A percentile compares a stretch with the other conserved stretches of the same genome.
These are phyloP conservation scores for Euphorbia celastroides DNA, from an alignment of 441 rosid genomes.

Conservation along the genomic window DNA sequence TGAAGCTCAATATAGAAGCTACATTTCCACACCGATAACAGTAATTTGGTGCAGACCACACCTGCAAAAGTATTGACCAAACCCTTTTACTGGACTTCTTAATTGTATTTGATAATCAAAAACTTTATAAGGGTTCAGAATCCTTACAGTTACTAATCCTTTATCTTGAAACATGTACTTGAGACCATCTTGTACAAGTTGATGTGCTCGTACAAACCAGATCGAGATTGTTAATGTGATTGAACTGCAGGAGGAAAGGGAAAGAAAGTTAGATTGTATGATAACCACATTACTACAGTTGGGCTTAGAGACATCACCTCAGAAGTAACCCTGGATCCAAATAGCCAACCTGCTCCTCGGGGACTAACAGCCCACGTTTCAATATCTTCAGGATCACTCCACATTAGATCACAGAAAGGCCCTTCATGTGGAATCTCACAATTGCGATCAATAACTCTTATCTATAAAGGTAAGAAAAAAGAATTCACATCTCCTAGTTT, in stretches of 20 bases:
- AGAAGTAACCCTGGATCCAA: slow-evolving; percentile 95
- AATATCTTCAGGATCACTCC: slow-evolving; percentile 99
- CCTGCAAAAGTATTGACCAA: slow-evolving; percentile 44
- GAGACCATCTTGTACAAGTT: slow-evolving; percentile 99
- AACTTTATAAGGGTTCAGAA: slow-evolving; percentile 11
- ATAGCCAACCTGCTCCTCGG: slow-evolving; percentile 99
- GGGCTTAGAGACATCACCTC: slow-evolving; percentile 51
- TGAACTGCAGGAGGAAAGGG: slow-evolving; percentile 55
- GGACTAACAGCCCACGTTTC: slow-evolving; percentile 99
- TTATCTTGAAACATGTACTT: slow-evolving; percentile 99
- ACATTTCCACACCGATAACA: slow-evolving; percentile 99
- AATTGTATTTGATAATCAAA: slow-evolving; percentile 14
- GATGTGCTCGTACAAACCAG: slow-evolving; percentile 99
- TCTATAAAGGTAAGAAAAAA: slow-evolving; percentile 41
- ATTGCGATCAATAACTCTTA: slow-evolving; percentile 85
- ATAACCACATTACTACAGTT: not conserved
- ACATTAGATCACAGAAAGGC: slow-evolving; percentile 99
- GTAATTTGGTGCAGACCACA: slow-evolving; percentile 99
- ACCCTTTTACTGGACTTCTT: slow-evolving; percentile 21
- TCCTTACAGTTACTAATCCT: slow-evolving; percentile 94
- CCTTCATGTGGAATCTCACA: slow-evolving; percentile 99
- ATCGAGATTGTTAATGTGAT: slow-evolving; percentile 91
- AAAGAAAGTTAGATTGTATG: slow-evolving; percentile 7
- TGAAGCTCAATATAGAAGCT: slow-evolving; percentile 97
- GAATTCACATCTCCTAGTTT: slow-evolving; percentile 13